Percentiles rank a stretch among this genome's conserved stretches.
Conservation (phyloP, 2,329 filamentous ascomycete species). For the Ascochyta fabae region DNA sequence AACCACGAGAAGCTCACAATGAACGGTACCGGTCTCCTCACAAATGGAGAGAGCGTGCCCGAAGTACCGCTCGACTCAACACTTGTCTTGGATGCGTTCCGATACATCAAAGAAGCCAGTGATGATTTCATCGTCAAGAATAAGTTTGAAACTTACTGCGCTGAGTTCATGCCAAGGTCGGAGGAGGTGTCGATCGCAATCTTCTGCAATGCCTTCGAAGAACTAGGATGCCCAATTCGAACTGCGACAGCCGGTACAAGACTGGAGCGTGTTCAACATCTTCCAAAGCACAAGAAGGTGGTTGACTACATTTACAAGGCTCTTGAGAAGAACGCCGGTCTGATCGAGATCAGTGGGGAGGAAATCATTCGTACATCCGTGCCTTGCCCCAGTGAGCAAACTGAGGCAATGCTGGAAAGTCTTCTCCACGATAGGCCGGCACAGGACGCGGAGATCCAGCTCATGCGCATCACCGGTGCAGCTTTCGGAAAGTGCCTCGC, state of each 20-base stretch:
- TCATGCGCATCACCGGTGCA: slow-evolving; percentile 43
- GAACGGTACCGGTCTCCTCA: no score
- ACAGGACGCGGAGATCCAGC: slow-evolving; percentile 32
- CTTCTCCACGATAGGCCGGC: no score
- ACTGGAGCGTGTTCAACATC: slow-evolving; percentile 12
- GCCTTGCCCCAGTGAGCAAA: neutral
- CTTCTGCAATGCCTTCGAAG: slow-evolving; percentile 34
- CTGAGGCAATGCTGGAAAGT: no score
- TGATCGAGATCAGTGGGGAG: slow-evolving; percentile 8
- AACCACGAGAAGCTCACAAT: no score
- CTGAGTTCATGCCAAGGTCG: slow-evolving; percentile 24
- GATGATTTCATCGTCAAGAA: slow-evolving; percentile 5
- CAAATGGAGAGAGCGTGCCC: no score
- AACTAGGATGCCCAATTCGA: slow-evolving; percentile 22
- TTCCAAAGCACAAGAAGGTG: slow-evolving; percentile 17
- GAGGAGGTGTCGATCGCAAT: slow-evolving; percentile 28
- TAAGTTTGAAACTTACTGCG: neutral
- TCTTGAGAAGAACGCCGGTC: slow-evolving; percentile 11
- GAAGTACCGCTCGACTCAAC: neutral
- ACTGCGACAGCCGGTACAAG: slow-evolving; percentile 14
- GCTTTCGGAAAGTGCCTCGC: slow-evolving; percentile 46
- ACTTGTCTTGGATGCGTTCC: neutral
- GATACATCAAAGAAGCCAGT: neutral
- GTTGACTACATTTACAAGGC: slow-evolving; percentile 22
- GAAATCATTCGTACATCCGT: neutral